Evolutionary conservation across 108 stramenopile species (phyloP).

Genomic region (Schizochytrium sp.): DNA sequence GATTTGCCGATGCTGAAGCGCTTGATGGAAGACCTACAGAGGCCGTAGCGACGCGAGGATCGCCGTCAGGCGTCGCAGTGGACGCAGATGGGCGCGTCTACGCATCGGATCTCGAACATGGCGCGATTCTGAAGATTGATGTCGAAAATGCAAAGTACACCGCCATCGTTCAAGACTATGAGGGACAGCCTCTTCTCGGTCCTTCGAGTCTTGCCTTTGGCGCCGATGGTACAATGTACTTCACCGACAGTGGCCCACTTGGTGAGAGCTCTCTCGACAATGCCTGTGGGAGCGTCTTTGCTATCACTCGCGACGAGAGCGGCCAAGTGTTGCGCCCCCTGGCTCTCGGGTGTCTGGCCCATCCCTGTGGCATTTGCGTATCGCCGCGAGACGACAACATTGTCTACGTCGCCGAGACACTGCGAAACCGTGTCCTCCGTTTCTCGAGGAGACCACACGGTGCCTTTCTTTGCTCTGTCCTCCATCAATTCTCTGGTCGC

Average conservation of each 20-base stretch:
- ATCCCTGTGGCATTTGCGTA: constrained; percentile 4
- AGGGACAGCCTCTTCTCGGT: neutral
- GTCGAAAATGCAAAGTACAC: neutral
- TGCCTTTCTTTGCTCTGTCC: constrained; percentile 8
- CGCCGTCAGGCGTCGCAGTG: neutral
- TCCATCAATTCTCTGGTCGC: constrained; percentile 4
- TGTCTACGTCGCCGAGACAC: constrained; percentile 4
- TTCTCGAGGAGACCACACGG: neutral
- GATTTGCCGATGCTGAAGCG: neutral
- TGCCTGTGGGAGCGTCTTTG: constrained; percentile 7
- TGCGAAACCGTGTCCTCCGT: constrained; percentile 15
- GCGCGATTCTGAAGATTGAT: neutral
- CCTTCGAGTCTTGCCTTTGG: neutral
- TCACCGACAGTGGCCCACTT: constrained; percentile 10
- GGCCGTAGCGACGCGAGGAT: neutral
- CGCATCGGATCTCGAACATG: neutral
- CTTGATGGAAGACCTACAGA: neutral
- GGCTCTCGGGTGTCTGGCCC: neutral
- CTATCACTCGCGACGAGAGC: neutral
- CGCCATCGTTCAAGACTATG: constrained; percentile 8
- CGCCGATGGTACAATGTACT: constrained; percentile 7
- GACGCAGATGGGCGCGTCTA: neutral
- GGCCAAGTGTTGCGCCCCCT: neutral
- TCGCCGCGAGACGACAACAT: neutral
- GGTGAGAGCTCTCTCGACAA: neutral